Conservation (phyloP, 495 filamentous ascomycete genomes). For the Xylaria sp. region DNA sequence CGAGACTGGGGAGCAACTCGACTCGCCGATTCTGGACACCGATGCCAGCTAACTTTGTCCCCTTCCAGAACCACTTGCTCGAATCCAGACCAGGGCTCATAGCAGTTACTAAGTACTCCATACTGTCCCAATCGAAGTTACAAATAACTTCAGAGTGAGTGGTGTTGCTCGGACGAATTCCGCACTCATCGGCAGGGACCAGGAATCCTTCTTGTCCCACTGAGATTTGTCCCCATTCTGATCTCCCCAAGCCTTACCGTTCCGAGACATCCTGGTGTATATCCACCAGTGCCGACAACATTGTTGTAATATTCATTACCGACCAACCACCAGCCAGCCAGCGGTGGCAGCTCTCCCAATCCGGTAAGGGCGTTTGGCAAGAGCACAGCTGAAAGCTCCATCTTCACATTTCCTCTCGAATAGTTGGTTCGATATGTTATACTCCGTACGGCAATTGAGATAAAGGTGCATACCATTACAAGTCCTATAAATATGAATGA, state of each 20-base stretch:
- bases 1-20: neutral
- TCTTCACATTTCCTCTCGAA: slow-evolving; percentile 8
- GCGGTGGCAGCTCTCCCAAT: slow-evolving; percentile 19
- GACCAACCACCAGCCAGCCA: slow-evolving; percentile 8
- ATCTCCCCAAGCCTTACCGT: slow-evolving; percentile 23
- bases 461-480: neutral
- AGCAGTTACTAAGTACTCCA: neutral
- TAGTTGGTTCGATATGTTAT: neutral
- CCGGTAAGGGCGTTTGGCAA: slow-evolving; percentile 11
- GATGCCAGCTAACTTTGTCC: too few relatives aligned
- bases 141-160: neutral
- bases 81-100: neutral
- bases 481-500: neutral
- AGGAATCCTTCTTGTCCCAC: slow-evolving; percentile 11
- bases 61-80: neutral
- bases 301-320: slow-evolving; percentile 8
- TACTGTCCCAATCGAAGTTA: neutral
- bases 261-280: slow-evolving; percentile 11
- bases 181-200: slow-evolving; percentile 11
- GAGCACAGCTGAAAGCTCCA: slow-evolving; percentile 21
- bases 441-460: slow-evolving; percentile 4
- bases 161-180: slow-evolving; percentile 14
- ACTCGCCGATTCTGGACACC: neutral
- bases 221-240: slow-evolving; percentile 3
- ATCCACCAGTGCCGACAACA: slow-evolving; percentile 13